Base-by-base conservation (phyloP, 345 rosid genomes). In the Erucastrum elatum region DNA sequence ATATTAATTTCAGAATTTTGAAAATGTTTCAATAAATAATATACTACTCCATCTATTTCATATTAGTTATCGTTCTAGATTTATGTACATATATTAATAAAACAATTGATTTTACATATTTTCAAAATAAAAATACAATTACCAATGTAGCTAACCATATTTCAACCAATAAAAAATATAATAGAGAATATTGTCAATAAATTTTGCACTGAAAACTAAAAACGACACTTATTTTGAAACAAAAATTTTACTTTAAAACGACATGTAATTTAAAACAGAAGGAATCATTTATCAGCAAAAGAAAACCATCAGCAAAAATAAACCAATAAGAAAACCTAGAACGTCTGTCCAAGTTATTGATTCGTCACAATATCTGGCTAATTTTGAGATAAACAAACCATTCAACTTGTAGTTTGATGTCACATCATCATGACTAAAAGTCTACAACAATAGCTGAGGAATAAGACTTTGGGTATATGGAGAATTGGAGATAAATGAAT, bases 1-100 rank as follows among this genome's bases (percentile, higher is more conserved):
- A 67, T 34, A 21, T 62, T 61, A 34, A 27, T 37, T 79, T 75
- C 64, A 73, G 46, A 72, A 73, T 73, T 8, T 12, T 31, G 12
- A 61, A 34, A 6, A 6, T 46, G 9, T 31, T 72, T 66, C n/a
- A 7, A 12, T 4, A 37, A 30, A 71, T 37, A 29, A 27, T 37
- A 35, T 29, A 29, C 21, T 29, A 29, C 31, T 29, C 31, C 21
- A 21, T 21, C 21, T 21, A 1, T 21, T 21, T 21, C 21, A 1
- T 21, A 21, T 21, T 21, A 21, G 21, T 21, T 21, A 21, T 21
- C 21, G 21, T 21, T 21, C 21, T 21, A 21, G 21, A 21, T 21
- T 21, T 21, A 21, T 21, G 21, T 21, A 21, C 21, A 21, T 21
- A 21, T 21, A 21, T 21, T 21, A 21, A 21, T 21, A 21, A 21